phyloP scores from a whole-genome alignment of 768 basidiomycete species.

The Fomitopsis pulvina region DNA sequence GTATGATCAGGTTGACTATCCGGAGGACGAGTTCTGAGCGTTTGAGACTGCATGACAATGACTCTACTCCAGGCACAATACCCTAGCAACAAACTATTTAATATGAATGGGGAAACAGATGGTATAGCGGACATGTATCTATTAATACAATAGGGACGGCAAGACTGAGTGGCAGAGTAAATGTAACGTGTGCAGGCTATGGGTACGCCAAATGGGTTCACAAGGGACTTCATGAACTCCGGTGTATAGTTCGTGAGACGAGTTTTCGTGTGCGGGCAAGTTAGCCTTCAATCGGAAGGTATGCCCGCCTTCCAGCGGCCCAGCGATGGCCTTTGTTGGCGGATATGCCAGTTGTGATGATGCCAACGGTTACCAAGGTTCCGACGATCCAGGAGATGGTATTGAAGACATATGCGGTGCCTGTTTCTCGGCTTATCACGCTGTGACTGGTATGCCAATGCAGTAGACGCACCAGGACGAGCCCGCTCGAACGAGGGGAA shows the following conservation, averaged over 20 bases:
- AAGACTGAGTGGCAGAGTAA: too few relatives aligned
- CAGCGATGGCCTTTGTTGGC: slow-evolving; percentile 58
- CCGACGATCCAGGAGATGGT: slow-evolving; percentile 55
- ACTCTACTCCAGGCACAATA: too few relatives aligned
- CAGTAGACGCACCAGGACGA: slow-evolving; percentile 43
- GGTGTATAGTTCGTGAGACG: too few relatives aligned
- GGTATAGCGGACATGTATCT: too few relatives aligned
- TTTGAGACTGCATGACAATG: neutral
- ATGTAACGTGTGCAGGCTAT: too few relatives aligned
- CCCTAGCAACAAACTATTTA: too few relatives aligned
- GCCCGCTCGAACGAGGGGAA: slow-evolving; percentile 52
- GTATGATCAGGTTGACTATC: slow-evolving; percentile 81
- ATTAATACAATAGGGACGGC: too few relatives aligned
- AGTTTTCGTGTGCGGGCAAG: neutral
- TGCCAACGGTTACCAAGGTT: slow-evolving; percentile 42
- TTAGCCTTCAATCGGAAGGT: slow-evolving; percentile 32
- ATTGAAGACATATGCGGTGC: slow-evolving; percentile 53
- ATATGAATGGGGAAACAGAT: too few relatives aligned
- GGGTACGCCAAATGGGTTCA: too few relatives aligned
- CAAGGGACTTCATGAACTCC: too few relatives aligned
- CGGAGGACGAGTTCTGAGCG: slow-evolving; percentile 41
- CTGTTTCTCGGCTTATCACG: slow-evolving; percentile 32
- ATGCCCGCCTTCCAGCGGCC: slow-evolving; percentile 74
- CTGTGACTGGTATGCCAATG: neutral
- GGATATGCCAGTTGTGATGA: slow-evolving; percentile 56